Evolutionary conservation across 176 grass and related monocot species (phyloP), one percentile per base, ranked within the genome.

Genomic region (Miscanthus lutarioriparius): DNA sequence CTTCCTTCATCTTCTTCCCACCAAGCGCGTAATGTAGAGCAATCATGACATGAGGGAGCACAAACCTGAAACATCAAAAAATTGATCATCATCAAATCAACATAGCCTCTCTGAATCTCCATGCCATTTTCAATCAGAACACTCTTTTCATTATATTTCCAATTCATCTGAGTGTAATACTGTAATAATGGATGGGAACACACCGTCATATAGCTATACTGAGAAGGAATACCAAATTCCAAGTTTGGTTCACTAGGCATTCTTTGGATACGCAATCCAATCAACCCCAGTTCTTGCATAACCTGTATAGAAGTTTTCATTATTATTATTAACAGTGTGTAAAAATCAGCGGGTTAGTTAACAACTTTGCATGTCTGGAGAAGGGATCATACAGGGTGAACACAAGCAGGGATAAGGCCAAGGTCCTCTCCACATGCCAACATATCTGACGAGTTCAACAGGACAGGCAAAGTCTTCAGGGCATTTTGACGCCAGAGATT

Each of bases 371-470:
- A 83, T 70, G 45, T 37, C 1, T 14, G 58, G 70, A 41, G 80
- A 86, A 84, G 38, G 37, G 49, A 33, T 64, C 87, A 86, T 91
- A 97, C 97, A 89, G 97, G 97, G 94, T 99, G 93, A 87, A 99
- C 93, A 84, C 97, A 99, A 86, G 97, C 94, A 86, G 93, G 97
- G 79, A 99, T 96, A 81, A 99, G 90, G 20, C 97, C 93, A 72
- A 99, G 93, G 87, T 99, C 97, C 90, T 99, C 97, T 44, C 97
- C 93, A n/a, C 93, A 99, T 53, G 97, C 97, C 84, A 96, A 86
- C 97, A 99, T 99, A 91, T 99, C 86, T 20, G 97, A 96, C 75
- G 91, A 99, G 75, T 94, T 89, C 91, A 99, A 81, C 72, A 99
- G 75, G 80, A 88, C 97, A 90, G 97, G 97, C 26, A 99, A 80